phyloP scores from a whole-genome alignment of 768 basidiomycete species.

The Cystobasidium ongulense region DNA sequence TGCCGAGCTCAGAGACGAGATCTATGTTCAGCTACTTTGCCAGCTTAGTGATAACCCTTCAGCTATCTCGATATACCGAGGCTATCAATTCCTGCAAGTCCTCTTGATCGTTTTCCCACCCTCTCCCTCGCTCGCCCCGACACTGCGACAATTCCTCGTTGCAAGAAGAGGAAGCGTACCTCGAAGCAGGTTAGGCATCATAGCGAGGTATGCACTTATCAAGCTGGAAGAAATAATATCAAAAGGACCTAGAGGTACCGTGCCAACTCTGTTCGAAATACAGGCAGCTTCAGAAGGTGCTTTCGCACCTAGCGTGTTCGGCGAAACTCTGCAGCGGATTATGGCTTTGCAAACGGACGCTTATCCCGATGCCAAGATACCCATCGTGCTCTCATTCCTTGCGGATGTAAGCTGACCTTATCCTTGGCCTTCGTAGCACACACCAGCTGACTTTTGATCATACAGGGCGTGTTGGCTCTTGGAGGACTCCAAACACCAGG shows the following conservation, averaged over 20 bases:
- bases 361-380: constrained; percentile 29
- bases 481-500: constrained; percentile 17
- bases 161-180: neutral
- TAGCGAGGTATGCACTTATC: constrained; percentile 17
- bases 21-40: constrained; percentile 22
- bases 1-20: constrained; percentile 21
- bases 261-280: constrained; percentile 7
- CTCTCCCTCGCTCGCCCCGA: constrained; percentile 10
- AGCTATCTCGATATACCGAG: constrained; percentile 22
- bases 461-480: constrained; percentile 16
- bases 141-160: constrained; percentile 9
- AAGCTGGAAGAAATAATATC: constrained; percentile 10
- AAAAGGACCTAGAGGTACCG: constrained; percentile 9
- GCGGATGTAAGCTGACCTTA: constrained; percentile 8
- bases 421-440: neutral
- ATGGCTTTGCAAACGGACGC: constrained; percentile 23
- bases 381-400: constrained; percentile 19
- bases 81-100: constrained; percentile 22
- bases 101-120: constrained; percentile 19
- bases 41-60: constrained; percentile 28
- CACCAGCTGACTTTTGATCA: neutral
- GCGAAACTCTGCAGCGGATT: constrained; percentile 12
- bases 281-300: constrained; percentile 20
- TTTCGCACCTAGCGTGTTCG: constrained; percentile 28
- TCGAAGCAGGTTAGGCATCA: constrained; percentile 16